Evolutionary conservation across 208 protist species (phyloP).

Genomic region (Kentomonas sorsogonicus): DNA sequence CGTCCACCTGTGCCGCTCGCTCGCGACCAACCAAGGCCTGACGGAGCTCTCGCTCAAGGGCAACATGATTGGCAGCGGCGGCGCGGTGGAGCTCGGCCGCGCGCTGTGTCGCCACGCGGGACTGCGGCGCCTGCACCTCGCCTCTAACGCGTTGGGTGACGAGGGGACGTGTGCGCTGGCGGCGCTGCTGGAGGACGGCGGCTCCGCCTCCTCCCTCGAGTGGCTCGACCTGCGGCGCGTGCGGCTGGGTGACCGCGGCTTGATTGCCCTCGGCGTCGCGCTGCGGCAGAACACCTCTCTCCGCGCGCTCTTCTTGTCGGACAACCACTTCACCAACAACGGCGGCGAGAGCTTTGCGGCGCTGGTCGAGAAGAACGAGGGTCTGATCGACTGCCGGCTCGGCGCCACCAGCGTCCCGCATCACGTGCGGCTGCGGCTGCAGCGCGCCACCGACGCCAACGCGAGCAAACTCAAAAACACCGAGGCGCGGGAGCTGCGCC

Average conservation of each 20-base stretch:
- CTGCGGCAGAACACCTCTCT: conserved; percentile 64
- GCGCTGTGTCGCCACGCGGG: conserved; percentile 50
- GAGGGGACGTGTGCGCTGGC: conserved; percentile 80
- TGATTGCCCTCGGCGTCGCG: conserved; percentile 80
- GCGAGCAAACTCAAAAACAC: conserved; percentile 28
- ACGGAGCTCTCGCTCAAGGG: conserved; percentile 45
- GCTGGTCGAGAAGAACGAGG: conserved; percentile 64
- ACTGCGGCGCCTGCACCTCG: conserved; percentile 51
- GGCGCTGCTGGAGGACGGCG: conserved; percentile 37
- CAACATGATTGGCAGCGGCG: conserved; percentile 52
- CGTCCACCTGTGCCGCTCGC: conserved; percentile 50
- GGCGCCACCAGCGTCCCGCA: conserved; percentile 67
- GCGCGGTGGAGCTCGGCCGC: conserved; percentile 52
- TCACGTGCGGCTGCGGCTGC: conserved; percentile 49
- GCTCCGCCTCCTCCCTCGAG: conserved; percentile 24
- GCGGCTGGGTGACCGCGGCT: conserved; percentile 72
- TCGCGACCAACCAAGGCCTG: conserved; percentile 48
- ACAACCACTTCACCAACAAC: conserved; percentile 83
- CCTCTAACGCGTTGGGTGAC: conserved; percentile 63
- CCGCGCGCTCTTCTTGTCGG: conserved; percentile 47
- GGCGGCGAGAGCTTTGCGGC: conserved; percentile 65
- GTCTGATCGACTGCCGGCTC: conserved; percentile 43
- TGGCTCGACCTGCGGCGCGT: conserved; percentile 64
- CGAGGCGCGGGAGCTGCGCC: conserved; percentile 59
- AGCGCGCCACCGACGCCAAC: conserved; percentile 55